phyloP scores from a whole-genome alignment of 768 basidiomycete species.

The Suillus americanus region DNA sequence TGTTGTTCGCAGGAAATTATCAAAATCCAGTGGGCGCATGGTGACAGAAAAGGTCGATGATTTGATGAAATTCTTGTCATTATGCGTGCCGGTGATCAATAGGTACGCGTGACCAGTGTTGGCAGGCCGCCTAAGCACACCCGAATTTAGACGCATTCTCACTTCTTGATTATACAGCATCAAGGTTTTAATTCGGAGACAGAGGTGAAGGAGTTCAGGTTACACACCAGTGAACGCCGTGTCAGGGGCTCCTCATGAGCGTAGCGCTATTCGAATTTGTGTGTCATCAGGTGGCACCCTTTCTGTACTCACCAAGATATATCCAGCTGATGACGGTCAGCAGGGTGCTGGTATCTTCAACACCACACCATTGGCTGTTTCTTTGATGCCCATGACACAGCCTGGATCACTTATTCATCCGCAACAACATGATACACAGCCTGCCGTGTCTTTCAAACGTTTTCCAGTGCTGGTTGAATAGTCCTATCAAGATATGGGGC shows the following conservation, averaged over 20 bases:
- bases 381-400: constrained; percentile 91
- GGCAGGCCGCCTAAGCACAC: constrained; percentile 98
- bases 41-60: constrained; percentile 67
- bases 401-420: constrained; percentile 82
- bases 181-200: constrained; percentile 78
- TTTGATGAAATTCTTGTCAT: background rate
- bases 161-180: background rate
- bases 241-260: constrained; percentile 98
- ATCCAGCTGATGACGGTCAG: constrained; percentile 82
- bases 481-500: constrained; percentile 90
- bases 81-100: background rate
- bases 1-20: constrained; percentile 82
- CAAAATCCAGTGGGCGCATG: constrained; percentile 63
- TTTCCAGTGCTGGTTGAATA: constrained; percentile 96
- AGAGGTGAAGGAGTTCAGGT: constrained; percentile 91
- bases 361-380: constrained; percentile 93
- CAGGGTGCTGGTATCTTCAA: constrained; percentile 95
- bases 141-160: constrained; percentile 56
- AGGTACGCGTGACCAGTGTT: constrained; percentile 95
- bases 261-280: constrained; percentile 96
- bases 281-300: constrained; percentile 94
- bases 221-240: constrained; percentile 88
- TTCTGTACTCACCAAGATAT: constrained; percentile 91
- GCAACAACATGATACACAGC: constrained; percentile 43
- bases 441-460: constrained; percentile 67